phyloP scores from a whole-genome alignment of 2,329 filamentous ascomycete species.

The Colletotrichum simmondsii region DNA sequence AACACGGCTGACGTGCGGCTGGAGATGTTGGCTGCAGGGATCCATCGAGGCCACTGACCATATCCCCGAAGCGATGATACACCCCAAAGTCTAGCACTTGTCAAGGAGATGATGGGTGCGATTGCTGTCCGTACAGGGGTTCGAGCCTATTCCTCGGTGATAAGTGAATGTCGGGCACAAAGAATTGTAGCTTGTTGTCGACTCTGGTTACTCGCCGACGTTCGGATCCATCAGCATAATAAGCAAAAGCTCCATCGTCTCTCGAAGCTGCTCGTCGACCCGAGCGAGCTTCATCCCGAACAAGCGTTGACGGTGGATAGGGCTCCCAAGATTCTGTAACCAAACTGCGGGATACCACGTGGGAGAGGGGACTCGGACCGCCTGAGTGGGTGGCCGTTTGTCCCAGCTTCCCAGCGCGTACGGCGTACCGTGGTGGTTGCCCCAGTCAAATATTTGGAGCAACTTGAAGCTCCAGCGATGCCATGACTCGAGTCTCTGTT shows the following conservation, averaged over 20 bases:
- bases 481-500: slow-evolving; percentile 15
- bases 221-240: background rate
- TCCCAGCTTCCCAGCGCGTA: background rate
- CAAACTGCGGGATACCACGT: slow-evolving; percentile 26
- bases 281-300: background rate
- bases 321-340: slow-evolving; percentile 18
- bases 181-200: background rate
- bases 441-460: background rate
- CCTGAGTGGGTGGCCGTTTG: background rate
- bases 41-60: background rate
- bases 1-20: background rate
- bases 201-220: background rate
- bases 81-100: background rate
- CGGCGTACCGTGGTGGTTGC: background rate
- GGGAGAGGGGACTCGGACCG: slow-evolving; percentile 22
- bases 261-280: background rate
- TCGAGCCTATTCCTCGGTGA: background rate
- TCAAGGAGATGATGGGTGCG: background rate
- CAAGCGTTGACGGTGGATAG: background rate
- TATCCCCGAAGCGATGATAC: background rate
- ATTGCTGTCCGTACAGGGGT: too few relatives aligned
- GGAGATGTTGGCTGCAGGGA: background rate
- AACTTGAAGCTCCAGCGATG: background rate
- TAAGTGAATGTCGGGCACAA: background rate
- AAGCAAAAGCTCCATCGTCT: background rate